A percentile compares a stretch with the other conserved stretches of the same genome.
Evolutionary conservation across 2,329 filamentous ascomycete species (phyloP).

Genomic region (Byssoonygena ceratinophila): DNA sequence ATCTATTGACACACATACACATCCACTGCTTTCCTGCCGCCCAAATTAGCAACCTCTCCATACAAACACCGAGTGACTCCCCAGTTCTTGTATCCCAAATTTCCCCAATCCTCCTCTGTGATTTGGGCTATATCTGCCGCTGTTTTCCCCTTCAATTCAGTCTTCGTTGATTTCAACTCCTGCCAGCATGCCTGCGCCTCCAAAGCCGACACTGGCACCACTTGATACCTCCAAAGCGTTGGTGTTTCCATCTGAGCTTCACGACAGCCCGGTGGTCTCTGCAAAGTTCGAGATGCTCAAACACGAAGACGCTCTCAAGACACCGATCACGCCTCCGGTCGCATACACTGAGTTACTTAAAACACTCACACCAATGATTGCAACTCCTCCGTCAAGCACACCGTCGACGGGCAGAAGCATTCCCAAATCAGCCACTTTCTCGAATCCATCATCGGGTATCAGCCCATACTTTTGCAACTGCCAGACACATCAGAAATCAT

Average conservation of each 20-base stretch:
- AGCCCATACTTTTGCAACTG: slow-evolving; percentile 42
- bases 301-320: slow-evolving; percentile 57
- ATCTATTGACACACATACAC: not conserved
- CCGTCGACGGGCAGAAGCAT: slow-evolving; percentile 30
- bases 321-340: slow-evolving; percentile 78
- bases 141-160: not conserved
- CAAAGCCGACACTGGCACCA: slow-evolving; percentile 14
- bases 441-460: slow-evolving; percentile 32
- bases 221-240: slow-evolving; percentile 35
- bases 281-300: slow-evolving; percentile 55
- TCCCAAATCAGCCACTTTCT: slow-evolving; percentile 23
- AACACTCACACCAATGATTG: slow-evolving; percentile 59
- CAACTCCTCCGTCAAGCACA: slow-evolving; percentile 53
- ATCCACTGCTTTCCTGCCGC: not conserved
- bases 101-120: not conserved
- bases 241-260: slow-evolving; percentile 45
- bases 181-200: slow-evolving; percentile 11
- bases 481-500: slow-evolving; percentile 43
- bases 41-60: not conserved
- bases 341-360: slow-evolving; percentile 93
- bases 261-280: slow-evolving; percentile 43
- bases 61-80: not conserved
- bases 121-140: not conserved
- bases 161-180: not conserved
- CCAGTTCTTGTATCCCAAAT: not conserved